Evolutionary conservation across 495 filamentous ascomycete genomes (phyloP), one percentile per base, ranked within the genome.

Genomic region (Penicillium soppii): DNA sequence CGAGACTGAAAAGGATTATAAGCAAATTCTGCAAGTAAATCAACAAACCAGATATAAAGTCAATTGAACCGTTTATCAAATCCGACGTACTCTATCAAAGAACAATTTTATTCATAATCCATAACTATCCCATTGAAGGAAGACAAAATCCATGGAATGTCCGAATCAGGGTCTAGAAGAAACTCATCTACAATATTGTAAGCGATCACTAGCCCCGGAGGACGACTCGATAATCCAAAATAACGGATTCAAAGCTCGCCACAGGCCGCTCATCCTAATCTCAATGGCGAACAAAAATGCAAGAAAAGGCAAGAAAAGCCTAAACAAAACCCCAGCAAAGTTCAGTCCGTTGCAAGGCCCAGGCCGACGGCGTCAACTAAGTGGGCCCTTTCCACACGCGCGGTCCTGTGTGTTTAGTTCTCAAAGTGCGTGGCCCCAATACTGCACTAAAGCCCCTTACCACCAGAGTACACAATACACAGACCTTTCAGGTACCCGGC

Each of bases 191-290:
- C n/a, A n/a, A n/a, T n/a, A 41, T 41, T 25, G 22, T 7, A 25
- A 26, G 4, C 41, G 41, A 30, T 44, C 43, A 45, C 20, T 33
- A 44, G 42, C 42, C 26, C 27, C 42, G 21, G 44, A 47, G 43
- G 7, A 33, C 27, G 12, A 20, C 17, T 20, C 25, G 12, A 19
- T 4, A 39, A 6, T 4, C 1, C 27, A 33, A n/a, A 33, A 43
- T n/a, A 32, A 12, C 25, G n/a, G 10, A 17, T 29, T 37, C 36
- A 10, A 17, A n/a, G 35, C 36, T 49, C 16, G 17, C 12, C 23
- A 15, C 17, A 46, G 29, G 32, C 44, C 47, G 68, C 63, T 27
- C 60, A 71, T 71, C 63, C 50, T 44, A 69, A 47, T 47, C 65
- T 69, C 26, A 54, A 27, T 36, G 37, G n/a, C 7, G 15, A 25